Evolutionary conservation across 192 early-diverging fungal species (phyloP), one percentile per base, ranked within the genome.

Genomic region (Coemansia sp.): DNA sequence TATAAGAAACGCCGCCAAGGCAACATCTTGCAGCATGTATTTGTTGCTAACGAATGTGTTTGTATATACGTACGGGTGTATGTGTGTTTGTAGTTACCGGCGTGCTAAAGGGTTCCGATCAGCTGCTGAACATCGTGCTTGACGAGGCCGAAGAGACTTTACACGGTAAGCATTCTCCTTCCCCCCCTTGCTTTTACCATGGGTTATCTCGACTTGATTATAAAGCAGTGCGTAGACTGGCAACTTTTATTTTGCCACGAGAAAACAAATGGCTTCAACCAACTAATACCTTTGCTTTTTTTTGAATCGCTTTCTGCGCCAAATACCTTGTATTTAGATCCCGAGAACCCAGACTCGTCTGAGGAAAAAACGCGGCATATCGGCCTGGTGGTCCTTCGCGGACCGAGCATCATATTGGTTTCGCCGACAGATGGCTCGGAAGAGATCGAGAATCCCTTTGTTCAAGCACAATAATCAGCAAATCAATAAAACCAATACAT

Each of bases 371-470:
- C 82, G 51, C 86, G 93, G 61, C 69, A 81, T 20, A 69, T 98
- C 20, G 95, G 96, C 4, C 83, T 98, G 24, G 84, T 94, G 1
- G 93, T 98, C 29, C 89, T 88, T 60, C 86, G 96, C 68, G 93
- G 94, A 8, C 91, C 95, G 1, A 85, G 91, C 25, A 83, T 98
- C 61, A 93, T 95, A 52, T 73, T 92, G 66, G 87, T 98, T 61
- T 93, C 93, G 51, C 96, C 96, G 4, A 80, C 88, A 16, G 94
- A 97, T 64, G 94, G 94, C 36, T 86, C 87, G 8, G 87, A 94
- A 60, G 88, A 91, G 68, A 98, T 98, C 56, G 90, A 84, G 22
- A 96, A 98, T 62, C 95, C 94, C 13, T 98, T 95, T 70, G 68
- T 87, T 19, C 74, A 74, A 58, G 78, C 69, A 20, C 60, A 83